Percentiles rank a stretch among this genome's conserved stretches.
phyloP scores from a whole-genome alignment of 345 rosid species.

The Eucalyptus pauciflora region DNA sequence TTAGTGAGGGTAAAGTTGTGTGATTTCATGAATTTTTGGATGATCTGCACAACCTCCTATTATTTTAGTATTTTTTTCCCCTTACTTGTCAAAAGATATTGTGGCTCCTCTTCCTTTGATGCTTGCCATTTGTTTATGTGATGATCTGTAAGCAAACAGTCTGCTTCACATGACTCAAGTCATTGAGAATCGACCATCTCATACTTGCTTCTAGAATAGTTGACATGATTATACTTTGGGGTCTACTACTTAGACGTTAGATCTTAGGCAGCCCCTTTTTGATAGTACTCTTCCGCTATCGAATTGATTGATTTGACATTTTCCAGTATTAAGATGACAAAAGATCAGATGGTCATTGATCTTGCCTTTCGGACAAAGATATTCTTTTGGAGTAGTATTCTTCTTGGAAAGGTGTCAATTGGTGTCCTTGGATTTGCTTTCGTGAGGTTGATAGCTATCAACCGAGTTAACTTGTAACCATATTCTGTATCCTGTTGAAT shows the following conservation, averaged over 20 bases:
- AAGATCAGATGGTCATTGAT: slow-evolving; percentile 60
- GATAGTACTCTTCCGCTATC: neutral
- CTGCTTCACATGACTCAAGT: neutral
- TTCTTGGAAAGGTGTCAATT: slow-evolving; percentile 52
- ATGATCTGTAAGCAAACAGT: neutral
- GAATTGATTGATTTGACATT: neutral
- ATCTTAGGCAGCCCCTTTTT: neutral
- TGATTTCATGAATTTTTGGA: neutral
- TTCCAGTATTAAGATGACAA: slow-evolving; percentile 30
- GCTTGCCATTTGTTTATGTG: too few species aligned
- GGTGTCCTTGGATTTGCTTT: slow-evolving; percentile 69
- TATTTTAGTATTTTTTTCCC: neutral
- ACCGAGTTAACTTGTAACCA: neutral
- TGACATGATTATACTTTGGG: neutral
- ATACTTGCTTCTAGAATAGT: neutral
- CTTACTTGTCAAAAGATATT: neutral
- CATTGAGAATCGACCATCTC: neutral
- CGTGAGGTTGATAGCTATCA: slow-evolving; percentile 28
- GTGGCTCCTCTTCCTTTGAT: neutral
- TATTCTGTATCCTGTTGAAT: neutral
- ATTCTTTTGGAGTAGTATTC: slow-evolving; percentile 39
- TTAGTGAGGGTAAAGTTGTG: neutral
- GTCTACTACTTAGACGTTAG: neutral
- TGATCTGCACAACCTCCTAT: neutral
- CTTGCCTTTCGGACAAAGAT: slow-evolving; percentile 16